Conservation (phyloP, 306 rosid species). For the Mucuna pruriens region DNA sequence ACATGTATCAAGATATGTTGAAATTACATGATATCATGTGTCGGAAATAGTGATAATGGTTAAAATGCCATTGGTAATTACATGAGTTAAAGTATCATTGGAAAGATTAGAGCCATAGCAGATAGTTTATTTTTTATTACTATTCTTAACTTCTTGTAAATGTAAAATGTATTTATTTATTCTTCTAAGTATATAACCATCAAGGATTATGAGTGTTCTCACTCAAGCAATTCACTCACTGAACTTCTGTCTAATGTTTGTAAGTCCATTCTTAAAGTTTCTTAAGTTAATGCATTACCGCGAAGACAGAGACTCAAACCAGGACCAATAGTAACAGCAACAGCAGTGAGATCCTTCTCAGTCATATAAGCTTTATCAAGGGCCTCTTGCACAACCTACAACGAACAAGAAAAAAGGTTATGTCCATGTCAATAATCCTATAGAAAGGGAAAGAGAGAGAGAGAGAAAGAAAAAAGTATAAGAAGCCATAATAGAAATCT, state of each 20-base stretch:
- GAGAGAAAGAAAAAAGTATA: background rate
- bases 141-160: conserved; percentile 1
- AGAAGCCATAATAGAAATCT: conserved; percentile 27
- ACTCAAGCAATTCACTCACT: conserved; percentile 20
- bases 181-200: background rate
- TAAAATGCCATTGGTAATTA: background rate
- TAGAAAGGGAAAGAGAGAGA: background rate
- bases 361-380: conserved; percentile 80
- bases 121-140: background rate
- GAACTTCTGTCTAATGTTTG: background rate
- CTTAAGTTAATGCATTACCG: conserved; percentile 55
- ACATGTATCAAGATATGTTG: background rate
- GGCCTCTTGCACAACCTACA: conserved; percentile 91
- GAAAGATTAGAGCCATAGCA: background rate
- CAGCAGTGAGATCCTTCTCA: conserved; percentile 83
- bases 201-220: background rate
- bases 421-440: background rate
- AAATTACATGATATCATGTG: background rate
- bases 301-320: conserved; percentile 98
- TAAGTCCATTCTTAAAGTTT: background rate
- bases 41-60: background rate
- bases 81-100: background rate
- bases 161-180: background rate
- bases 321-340: conserved; percentile 97
- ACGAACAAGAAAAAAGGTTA: conserved; percentile 38